Conservation (phyloP, 495 filamentous ascomycete species). For the Tuber melanosporum region DNA sequence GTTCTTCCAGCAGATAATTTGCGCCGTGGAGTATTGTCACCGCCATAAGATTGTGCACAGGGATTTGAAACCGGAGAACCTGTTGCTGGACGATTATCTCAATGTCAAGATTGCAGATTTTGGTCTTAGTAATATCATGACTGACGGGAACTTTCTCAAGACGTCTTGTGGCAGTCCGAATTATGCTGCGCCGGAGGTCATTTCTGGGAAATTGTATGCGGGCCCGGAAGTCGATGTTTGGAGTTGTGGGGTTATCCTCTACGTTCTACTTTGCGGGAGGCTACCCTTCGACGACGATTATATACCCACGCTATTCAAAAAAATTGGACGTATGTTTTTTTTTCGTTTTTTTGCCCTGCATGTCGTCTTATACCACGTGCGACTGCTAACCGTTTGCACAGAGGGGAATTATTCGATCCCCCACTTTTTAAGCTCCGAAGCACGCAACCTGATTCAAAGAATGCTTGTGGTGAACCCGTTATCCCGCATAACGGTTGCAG, state of each 20-base stretch:
- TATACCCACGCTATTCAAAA: conserved; percentile 77
- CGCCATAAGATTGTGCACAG: conserved; percentile 97
- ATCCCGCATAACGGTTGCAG: conserved; percentile 83
- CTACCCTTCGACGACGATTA: conserved; percentile 98
- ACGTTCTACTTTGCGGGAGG: conserved; percentile 84
- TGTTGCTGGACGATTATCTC: conserved; percentile 83
- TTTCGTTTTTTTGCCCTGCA: background rate
- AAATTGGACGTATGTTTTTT: conserved; percentile 56
- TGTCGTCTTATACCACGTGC: background rate
- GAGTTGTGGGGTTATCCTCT: conserved; percentile 98
- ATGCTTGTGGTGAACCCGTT: conserved; percentile 96
- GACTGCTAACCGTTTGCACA: conserved; percentile 5
- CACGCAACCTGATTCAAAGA: conserved; percentile 74
- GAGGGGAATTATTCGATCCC: conserved; percentile 84
- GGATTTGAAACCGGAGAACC: conserved; percentile 95
- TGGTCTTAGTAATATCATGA: conserved; percentile 98
- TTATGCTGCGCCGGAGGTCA: conserved; percentile 96
- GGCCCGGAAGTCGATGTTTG: conserved; percentile 98
- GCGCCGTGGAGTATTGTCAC: conserved; percentile 97
- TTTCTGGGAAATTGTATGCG: conserved; percentile 93
- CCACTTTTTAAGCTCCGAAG: conserved; percentile 76
- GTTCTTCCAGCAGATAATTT: conserved; percentile 99
- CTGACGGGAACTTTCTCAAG: conserved; percentile 96
- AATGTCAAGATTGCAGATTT: conserved; percentile 99
- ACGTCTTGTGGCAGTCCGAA: conserved; percentile 97